Conservation (phyloP, 179 eudicot genomes). For the Vitellaria paradoxa region DNA sequence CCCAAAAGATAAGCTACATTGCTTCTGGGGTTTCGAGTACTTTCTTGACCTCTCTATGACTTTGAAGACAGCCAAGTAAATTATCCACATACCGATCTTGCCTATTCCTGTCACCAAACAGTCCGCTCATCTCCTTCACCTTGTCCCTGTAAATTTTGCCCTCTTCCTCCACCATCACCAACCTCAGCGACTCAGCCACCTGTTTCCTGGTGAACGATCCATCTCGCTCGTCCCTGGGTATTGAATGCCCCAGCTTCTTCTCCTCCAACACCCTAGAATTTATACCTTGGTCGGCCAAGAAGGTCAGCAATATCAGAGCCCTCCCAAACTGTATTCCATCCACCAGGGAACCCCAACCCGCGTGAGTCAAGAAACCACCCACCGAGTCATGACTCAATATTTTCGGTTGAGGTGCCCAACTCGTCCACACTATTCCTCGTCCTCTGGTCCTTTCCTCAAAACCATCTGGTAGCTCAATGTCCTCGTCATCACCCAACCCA, state of each 20-base stretch:
- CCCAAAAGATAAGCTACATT: too few relatives aligned
- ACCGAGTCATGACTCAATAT: conserved; percentile 48
- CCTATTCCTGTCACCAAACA: conserved; percentile 22
- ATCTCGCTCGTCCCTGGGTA: conserved; percentile 42
- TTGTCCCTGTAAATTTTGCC: conserved; percentile 33
- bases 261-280: conserved; percentile 38
- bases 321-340: conserved; percentile 24
- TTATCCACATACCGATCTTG: conserved; percentile 29
- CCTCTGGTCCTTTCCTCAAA: conserved; percentile 35
- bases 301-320: conserved; percentile 18
- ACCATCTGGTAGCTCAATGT: conserved; percentile 35
- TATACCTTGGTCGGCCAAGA: conserved; percentile 25
- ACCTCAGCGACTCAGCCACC: conserved; percentile 36
- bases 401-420: conserved; percentile 54
- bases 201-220: conserved; percentile 38
- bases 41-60: too few relatives aligned
- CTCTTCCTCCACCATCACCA: conserved; percentile 30
- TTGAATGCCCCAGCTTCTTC: conserved; percentile 36
- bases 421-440: conserved; percentile 41
- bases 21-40: too few relatives aligned
- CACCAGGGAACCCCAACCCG: conserved; percentile 36
- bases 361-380: conserved; percentile 57
- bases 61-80: conserved; percentile 9
- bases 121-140: conserved; percentile 35
- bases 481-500: too few relatives aligned